phyloP scores from a whole-genome alignment of 2,329 filamentous ascomycete genomes.

The Herpotrichia juniperi region DNA sequence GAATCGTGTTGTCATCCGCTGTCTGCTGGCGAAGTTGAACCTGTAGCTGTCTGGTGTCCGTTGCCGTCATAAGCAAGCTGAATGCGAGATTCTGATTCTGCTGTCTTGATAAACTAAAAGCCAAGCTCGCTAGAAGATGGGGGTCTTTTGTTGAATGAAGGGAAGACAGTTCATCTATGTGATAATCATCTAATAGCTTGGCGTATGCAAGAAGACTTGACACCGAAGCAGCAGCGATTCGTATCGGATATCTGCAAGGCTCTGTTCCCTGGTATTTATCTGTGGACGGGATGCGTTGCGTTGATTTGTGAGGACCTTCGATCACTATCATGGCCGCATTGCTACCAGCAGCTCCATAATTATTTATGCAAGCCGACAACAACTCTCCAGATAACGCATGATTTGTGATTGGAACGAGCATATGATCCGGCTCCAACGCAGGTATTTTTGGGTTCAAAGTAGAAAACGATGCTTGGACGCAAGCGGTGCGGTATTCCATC shows the following conservation, averaged over 20 bases:
- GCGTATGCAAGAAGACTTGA: conserved; percentile 1
- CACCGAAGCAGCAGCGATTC: not conserved
- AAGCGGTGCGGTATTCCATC: too few species aligned
- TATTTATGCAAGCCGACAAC: conserved; percentile 13
- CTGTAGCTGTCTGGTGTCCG: not conserved
- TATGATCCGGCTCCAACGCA: too few species aligned
- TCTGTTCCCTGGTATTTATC: not conserved
- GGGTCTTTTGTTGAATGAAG: too few species aligned
- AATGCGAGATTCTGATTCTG: not conserved
- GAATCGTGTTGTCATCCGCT: not conserved
- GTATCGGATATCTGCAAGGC: not conserved
- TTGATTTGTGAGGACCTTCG: not conserved
- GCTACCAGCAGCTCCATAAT: conserved; percentile 27
- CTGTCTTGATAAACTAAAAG: too few species aligned
- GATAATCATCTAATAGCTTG: not conserved
- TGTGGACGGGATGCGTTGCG: not conserved
- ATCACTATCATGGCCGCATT: conserved; percentile 22
- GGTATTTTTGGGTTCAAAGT: too few species aligned
- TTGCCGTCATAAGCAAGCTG: too few species aligned
- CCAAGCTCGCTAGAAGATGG: too few species aligned
- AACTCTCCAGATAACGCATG: conserved; percentile 5
- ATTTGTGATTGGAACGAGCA: too few species aligned
- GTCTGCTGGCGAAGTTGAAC: not conserved
- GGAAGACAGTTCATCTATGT: not conserved
- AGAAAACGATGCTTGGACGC: too few species aligned